Evolutionary conservation across 495 filamentous ascomycete genomes (phyloP).

Genomic region (Trichocladium uniseriatum): DNA sequence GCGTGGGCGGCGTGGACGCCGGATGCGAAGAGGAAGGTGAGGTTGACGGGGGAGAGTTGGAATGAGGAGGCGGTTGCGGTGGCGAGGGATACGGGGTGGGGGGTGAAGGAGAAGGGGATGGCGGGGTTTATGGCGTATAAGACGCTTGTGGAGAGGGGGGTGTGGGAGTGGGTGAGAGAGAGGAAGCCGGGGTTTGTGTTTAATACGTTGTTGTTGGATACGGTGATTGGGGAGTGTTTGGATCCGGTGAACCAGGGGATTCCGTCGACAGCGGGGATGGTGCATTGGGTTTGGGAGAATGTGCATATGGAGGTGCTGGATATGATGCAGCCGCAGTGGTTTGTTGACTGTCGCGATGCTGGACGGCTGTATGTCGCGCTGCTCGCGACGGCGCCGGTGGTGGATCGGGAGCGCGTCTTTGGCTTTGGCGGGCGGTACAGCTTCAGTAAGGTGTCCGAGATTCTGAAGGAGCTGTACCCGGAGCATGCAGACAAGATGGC

Average conservation of each 20-base stretch:
- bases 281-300: slow-evolving; percentile 25
- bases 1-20: slow-evolving; percentile 30
- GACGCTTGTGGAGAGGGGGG: slow-evolving; percentile 23
- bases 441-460: slow-evolving; percentile 21
- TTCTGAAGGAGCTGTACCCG: slow-evolving; percentile 25
- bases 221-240: slow-evolving; percentile 27
- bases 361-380: slow-evolving; percentile 26
- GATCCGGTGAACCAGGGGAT: slow-evolving; percentile 23
- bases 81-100: slow-evolving; percentile 13
- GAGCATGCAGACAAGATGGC: slow-evolving; percentile 15
- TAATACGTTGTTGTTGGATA: slow-evolving; percentile 25
- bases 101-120: slow-evolving; percentile 17
- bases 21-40: slow-evolving; percentile 11
- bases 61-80: slow-evolving; percentile 25
- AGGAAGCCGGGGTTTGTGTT: slow-evolving; percentile 25
- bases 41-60: slow-evolving; percentile 19
- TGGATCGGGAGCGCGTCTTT: slow-evolving; percentile 27
- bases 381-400: slow-evolving; percentile 18
- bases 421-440: slow-evolving; percentile 27
- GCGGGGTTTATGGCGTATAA: slow-evolving; percentile 31
- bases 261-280: slow-evolving; percentile 26
- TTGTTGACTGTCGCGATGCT: slow-evolving; percentile 22
- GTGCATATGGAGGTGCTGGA: slow-evolving; percentile 15
- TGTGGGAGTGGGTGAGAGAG: slow-evolving; percentile 30
- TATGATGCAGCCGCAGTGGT: slow-evolving; percentile 29